A percentile compares a stretch with the other conserved stretches of the same genome.
These are phyloP conservation scores for Tricholomella constricta DNA, from an alignment of 768 basidiomycete genomes.

Conservation along the genomic window DNA sequence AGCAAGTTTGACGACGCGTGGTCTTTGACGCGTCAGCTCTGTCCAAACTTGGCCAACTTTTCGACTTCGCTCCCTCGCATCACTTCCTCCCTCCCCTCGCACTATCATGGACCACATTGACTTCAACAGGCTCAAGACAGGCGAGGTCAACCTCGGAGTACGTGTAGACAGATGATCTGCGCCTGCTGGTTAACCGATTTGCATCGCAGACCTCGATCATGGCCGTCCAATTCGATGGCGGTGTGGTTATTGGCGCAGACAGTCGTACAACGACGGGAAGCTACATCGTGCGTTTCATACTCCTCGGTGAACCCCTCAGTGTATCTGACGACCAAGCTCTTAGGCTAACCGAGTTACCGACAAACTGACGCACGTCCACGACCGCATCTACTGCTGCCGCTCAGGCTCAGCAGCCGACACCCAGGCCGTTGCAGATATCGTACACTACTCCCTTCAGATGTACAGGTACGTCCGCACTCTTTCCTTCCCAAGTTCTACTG, in stretches of 20 bases:
- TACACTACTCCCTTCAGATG: conserved; percentile 82
- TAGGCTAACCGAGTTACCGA: conserved; percentile 98
- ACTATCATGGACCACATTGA: conserved; percentile 68
- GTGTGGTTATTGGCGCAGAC: conserved; percentile 97
- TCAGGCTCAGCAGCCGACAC: conserved; percentile 98
- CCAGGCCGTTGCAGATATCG: conserved; percentile 91
- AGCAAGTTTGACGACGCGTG: conserved; percentile 38
- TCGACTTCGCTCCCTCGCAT: conserved; percentile 13
- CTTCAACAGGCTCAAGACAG: conserved; percentile 84
- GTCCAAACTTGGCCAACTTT: conserved; percentile 19
- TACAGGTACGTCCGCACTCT: conserved; percentile 51
- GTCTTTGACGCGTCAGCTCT: conserved; percentile 26
- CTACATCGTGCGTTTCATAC: conserved; percentile 73
- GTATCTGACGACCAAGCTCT: conserved; percentile 1
- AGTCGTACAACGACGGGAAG: conserved; percentile 95
- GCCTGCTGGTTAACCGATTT: conserved; percentile 1
- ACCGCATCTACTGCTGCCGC: conserved; percentile 98
- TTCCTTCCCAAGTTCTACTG: neutral
- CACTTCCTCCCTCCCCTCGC: conserved; percentile 21
- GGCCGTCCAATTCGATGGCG: conserved; percentile 95
- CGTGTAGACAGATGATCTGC: conserved; percentile 31
- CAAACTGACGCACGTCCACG: conserved; percentile 95
- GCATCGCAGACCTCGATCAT: conserved; percentile 89
- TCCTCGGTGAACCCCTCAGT: neutral
- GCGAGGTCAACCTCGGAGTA: conserved; percentile 97